phyloP scores from a whole-genome alignment of 306 rosid species.

The Vigna angularis region DNA sequence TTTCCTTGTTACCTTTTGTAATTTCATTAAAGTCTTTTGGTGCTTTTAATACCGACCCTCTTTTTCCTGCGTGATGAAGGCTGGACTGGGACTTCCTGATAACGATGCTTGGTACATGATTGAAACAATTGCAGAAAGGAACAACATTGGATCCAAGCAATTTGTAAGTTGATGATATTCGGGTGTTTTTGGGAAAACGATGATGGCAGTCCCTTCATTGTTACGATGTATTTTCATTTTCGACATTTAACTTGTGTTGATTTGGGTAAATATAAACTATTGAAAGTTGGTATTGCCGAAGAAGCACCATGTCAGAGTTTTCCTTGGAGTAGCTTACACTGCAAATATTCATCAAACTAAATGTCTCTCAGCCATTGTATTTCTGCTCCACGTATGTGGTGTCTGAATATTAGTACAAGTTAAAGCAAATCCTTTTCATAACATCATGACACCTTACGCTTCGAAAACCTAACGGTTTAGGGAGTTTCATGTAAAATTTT shows the following conservation, averaged over 20 bases:
- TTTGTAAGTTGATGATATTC: slow-evolving; percentile 66
- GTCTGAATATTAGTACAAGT: slow-evolving; percentile 33
- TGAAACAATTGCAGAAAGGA: slow-evolving; percentile 92
- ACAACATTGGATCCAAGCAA: slow-evolving; percentile 90
- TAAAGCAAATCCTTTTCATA: not conserved
- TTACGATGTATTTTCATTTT: slow-evolving; percentile 34
- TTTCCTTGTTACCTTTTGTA: slow-evolving; percentile 18
- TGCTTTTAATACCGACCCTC: slow-evolving; percentile 41
- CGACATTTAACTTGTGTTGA: slow-evolving; percentile 29
- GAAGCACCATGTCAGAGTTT: slow-evolving; percentile 29
- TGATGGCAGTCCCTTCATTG: slow-evolving; percentile 51
- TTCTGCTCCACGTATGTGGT: slow-evolving; percentile 14
- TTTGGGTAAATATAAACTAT: slow-evolving; percentile 11
- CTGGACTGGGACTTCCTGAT: slow-evolving; percentile 95
- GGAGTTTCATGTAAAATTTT: no score
- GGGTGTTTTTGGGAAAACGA: slow-evolving; percentile 79
- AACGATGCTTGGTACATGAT: slow-evolving; percentile 94
- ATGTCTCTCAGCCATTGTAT: slow-evolving; percentile 8
- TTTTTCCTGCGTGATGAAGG: slow-evolving; percentile 62
- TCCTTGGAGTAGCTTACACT: slow-evolving; percentile 14
- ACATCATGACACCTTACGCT: no score
- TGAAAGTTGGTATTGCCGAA: slow-evolving; percentile 27
- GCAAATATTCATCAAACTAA: slow-evolving; percentile 35
- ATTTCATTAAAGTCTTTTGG: slow-evolving; percentile 20
- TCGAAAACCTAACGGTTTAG: no score